Evolutionary conservation across 2,329 filamentous ascomycete genomes (phyloP).

Genomic region (Diaporthe velutina): DNA sequence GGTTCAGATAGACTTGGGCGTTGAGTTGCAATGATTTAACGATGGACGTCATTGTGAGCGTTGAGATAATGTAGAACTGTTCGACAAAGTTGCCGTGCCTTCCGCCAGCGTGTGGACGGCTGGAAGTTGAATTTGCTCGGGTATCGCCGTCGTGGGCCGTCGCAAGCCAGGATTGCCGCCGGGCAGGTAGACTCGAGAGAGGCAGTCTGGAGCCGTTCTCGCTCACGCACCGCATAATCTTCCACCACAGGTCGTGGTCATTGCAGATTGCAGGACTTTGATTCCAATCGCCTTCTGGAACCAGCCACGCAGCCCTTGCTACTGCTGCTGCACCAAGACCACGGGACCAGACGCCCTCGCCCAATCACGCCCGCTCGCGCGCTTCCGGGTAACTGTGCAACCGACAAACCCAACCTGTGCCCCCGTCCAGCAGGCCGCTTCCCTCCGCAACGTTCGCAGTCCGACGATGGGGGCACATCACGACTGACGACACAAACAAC

Average conservation of each 20-base stretch:
- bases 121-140: neutral
- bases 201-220: neutral
- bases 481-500: neutral
- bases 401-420: conserved; percentile 8
- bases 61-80: neutral
- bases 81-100: neutral
- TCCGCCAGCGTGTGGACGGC: neutral
- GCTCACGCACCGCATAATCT: neutral
- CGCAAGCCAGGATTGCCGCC: neutral
- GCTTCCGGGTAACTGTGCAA: neutral
- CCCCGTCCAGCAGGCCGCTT: neutral
- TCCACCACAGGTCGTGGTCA: neutral
- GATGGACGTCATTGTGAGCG: neutral
- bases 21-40: neutral
- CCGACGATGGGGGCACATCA: neutral
- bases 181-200: conserved; percentile 13
- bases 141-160: conserved; percentile 10
- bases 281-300: conserved; percentile 25
- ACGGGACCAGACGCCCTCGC: neutral
- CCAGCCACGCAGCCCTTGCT: conserved; percentile 5
- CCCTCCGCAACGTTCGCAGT: neutral
- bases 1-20: neutral
- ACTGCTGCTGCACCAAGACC: neutral
- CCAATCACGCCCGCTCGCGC: conserved; percentile 3
- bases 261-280: neutral